Evolutionary conservation across 73 alveolate genomes (phyloP).

Genomic region (Paramecium caudatum): DNA sequence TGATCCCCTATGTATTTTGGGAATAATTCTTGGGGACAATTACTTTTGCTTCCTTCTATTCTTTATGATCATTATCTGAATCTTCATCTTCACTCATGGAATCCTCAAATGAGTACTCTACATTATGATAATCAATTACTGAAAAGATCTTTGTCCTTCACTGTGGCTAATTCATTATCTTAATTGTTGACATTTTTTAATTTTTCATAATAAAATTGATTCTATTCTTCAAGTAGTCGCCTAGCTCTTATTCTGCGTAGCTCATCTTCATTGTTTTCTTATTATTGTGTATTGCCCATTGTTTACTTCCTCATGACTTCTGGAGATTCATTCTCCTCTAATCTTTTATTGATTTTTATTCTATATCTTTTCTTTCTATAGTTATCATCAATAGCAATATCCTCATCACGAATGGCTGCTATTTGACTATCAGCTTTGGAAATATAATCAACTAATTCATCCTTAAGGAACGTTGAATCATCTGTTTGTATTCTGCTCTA

Average conservation of each 20-base stretch:
- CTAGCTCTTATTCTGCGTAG: neutral
- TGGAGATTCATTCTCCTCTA: constrained; percentile 56
- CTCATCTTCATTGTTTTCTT: constrained; percentile 28
- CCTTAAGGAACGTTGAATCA: neutral
- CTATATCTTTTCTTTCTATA: constrained; percentile 29
- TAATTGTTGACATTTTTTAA: neutral
- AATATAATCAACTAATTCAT: constrained; percentile 33
- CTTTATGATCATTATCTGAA: neutral
- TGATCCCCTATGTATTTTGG: neutral
- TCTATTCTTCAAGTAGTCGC: neutral
- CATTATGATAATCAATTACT: neutral
- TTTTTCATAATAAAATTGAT: neutral
- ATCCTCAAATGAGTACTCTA: constrained; percentile 43
- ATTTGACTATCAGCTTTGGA: constrained; percentile 41
- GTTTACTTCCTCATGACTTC: constrained; percentile 39
- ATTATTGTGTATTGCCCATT: neutral
- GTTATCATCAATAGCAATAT: neutral
- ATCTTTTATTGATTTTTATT: neutral
- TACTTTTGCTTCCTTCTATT: neutral
- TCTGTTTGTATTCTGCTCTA: neutral
- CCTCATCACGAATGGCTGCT: constrained; percentile 2
- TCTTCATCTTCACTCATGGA: constrained; percentile 42
- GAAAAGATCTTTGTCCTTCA: neutral
- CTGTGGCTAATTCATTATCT: constrained; percentile 18
- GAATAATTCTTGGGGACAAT: neutral